Evolutionary conservation across 805 yeast species (phyloP), one percentile per base, ranked within the genome.

Genomic region (Isabelozyma pseudorhagii): DNA sequence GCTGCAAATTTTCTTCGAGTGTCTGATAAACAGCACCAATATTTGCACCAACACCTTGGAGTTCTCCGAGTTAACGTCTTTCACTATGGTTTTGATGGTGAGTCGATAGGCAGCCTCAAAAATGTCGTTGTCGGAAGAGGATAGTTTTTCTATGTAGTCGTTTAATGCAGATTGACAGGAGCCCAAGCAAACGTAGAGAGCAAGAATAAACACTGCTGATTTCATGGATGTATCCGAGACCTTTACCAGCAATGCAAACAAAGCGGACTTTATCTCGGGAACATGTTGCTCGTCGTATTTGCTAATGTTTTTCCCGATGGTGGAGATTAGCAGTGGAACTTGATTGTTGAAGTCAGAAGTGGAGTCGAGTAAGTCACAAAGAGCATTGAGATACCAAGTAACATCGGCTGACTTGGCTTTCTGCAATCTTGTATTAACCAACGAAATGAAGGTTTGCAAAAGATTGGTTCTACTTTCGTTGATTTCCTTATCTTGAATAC

Each of bases 181-280:
- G 41, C 25, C 11, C 14, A 39, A 39, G 17, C 42, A 36, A 40
- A 40, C 38, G 46, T 48, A 62, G 17, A 62, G 55, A 44, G 52
- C 50, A 13, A 52, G 44, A 5, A 60, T 39, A 38, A 50, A 61
- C n/a, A 52, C 28, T 4, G 59, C 43, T 44, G 54, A 49, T 11
- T 50, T 49, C 10, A 40, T 41, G 10, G 52, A 42, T 11, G 49
- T 27, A 7, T 36, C 29, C 11, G 46, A 46, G 8, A 61, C 48
- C 44, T 58, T 58, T 1, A 61, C 15, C 10, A 60, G 53, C 1
- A 74, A 46, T 11, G 64, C 46, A 51, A 71, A 75, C 29, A 68
- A 44, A 15, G 57, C 58, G 2, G 50, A 53, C 28, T 66, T 54
- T 2, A 65, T 40, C 3, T 53, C 58, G 8, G 36, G 10, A 10